Evolutionary conservation across 306 rosid species (phyloP).

Genomic region (Acacia acuminata): DNA sequence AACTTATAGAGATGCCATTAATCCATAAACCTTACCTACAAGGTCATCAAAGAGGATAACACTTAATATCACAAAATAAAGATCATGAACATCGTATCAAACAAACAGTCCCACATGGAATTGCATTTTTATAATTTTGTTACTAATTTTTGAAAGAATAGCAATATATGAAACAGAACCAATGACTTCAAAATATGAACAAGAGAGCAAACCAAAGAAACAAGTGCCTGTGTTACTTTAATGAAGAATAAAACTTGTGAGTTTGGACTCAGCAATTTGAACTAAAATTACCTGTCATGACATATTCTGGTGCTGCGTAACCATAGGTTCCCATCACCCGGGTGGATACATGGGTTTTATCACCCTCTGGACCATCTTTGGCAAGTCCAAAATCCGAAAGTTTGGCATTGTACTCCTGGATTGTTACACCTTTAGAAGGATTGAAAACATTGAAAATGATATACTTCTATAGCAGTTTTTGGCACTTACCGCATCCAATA

Average conservation of each 20-base stretch:
- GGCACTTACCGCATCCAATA: conserved; percentile 80
- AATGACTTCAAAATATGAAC: background rate
- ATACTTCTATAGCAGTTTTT: conserved; percentile 2
- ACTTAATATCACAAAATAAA: background rate
- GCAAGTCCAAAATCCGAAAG: conserved; percentile 96
- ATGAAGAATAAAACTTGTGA: background rate
- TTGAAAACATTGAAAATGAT: conserved; percentile 9
- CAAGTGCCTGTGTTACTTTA: background rate
- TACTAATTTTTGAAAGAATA: background rate
- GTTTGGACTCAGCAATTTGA: background rate
- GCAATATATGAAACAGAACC: background rate
- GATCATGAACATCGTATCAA: background rate
- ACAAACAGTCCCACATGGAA: background rate
- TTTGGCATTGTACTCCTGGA: conserved; percentile 89
- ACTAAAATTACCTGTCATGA: conserved; percentile 74
- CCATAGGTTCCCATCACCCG: conserved; percentile 98
- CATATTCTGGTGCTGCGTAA: conserved; percentile 93
- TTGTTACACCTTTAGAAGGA: conserved; percentile 34
- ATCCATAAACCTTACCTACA: background rate
- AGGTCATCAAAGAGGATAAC: background rate
- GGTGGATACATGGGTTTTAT: conserved; percentile 87
- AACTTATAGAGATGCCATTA: background rate
- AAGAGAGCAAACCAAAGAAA: background rate
- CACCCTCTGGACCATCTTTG: conserved; percentile 93
- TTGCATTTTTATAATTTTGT: background rate